A percentile compares a stretch with the other conserved stretches of the same genome.
Evolutionary conservation across 805 yeast species (phyloP).

Genomic region (Kuraishia ogatae): DNA sequence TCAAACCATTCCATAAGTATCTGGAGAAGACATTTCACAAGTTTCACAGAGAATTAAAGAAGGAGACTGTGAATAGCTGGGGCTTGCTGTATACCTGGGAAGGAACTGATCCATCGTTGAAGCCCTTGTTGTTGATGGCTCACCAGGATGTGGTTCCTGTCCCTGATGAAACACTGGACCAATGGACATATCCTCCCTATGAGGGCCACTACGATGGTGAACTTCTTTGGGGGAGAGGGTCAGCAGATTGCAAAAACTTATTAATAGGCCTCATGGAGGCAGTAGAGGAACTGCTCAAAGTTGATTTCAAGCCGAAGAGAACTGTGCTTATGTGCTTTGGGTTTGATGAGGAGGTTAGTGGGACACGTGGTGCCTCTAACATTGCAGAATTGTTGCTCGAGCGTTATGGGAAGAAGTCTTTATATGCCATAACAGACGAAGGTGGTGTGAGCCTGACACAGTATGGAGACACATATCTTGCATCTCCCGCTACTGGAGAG

Average conservation of each 20-base stretch:
- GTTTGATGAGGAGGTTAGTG: conserved; percentile 40
- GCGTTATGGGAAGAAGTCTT: conserved; percentile 31
- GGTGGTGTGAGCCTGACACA: conserved; percentile 27
- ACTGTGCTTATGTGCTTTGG: conserved; percentile 39
- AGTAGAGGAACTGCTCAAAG: conserved; percentile 18
- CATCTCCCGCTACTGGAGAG: conserved; percentile 38
- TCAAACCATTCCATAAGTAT: conserved; percentile 29
- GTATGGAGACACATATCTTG: conserved; percentile 27
- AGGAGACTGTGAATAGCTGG: conserved; percentile 31
- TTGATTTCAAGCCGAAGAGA: conserved; percentile 31
- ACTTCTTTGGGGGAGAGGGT: conserved; percentile 30
- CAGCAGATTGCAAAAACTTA: conserved; percentile 34
- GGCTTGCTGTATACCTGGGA: conserved; percentile 37
- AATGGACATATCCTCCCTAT: conserved; percentile 29
- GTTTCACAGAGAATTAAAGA: conserved; percentile 21
- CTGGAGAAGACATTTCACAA: conserved; percentile 31
- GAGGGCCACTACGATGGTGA: conserved; percentile 29
- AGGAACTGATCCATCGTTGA: conserved; percentile 27
- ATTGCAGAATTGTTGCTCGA: conserved; percentile 26
- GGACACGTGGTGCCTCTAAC: conserved; percentile 20
- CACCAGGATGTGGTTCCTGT: conserved; percentile 49
- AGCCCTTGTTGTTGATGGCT: conserved; percentile 38
- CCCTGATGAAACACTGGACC: conserved; percentile 26
- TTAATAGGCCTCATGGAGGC: conserved; percentile 30
- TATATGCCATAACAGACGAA: conserved; percentile 38